phyloP scores from a whole-genome alignment of 306 rosid genomes.

The Psophocarpus tetragonolobus region DNA sequence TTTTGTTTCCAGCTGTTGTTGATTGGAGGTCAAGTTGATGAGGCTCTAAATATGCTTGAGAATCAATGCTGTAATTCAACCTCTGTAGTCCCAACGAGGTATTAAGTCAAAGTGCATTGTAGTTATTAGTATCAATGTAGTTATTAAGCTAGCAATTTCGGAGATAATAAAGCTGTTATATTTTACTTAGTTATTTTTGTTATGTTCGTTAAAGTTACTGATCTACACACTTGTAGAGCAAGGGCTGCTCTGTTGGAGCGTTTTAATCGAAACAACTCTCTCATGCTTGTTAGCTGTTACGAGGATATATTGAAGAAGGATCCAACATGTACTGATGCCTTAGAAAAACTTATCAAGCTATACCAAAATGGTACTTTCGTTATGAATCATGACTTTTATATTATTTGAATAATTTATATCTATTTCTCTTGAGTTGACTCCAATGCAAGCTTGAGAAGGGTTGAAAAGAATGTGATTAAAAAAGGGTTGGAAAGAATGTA shows the following conservation, averaged over 20 bases:
- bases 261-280: slow-evolving; percentile 51
- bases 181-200: neutral
- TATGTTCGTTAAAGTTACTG: slow-evolving; percentile 12
- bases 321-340: slow-evolving; percentile 63
- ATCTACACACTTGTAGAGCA: slow-evolving; percentile 51
- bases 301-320: slow-evolving; percentile 78
- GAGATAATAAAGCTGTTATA: neutral
- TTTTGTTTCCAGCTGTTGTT: slow-evolving; percentile 58
- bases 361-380: slow-evolving; percentile 63
- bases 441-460: neutral
- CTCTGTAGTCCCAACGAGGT: slow-evolving; percentile 62
- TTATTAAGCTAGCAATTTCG: neutral
- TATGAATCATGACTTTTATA: slow-evolving; percentile 16
- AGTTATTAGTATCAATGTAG: neutral
- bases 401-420: neutral
- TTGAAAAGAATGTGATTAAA: no score
- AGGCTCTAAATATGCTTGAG: slow-evolving; percentile 59
- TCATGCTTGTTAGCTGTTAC: slow-evolving; percentile 41
- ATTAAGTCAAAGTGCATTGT: no score
- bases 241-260: slow-evolving; percentile 60
- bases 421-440: neutral
- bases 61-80: slow-evolving; percentile 48
- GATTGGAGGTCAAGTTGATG: slow-evolving; percentile 69
- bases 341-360: slow-evolving; percentile 71
- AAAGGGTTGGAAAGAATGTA: no score